Conservation (phyloP, 176 grass and related monocot genomes). For the Musa acuminata region DNA sequence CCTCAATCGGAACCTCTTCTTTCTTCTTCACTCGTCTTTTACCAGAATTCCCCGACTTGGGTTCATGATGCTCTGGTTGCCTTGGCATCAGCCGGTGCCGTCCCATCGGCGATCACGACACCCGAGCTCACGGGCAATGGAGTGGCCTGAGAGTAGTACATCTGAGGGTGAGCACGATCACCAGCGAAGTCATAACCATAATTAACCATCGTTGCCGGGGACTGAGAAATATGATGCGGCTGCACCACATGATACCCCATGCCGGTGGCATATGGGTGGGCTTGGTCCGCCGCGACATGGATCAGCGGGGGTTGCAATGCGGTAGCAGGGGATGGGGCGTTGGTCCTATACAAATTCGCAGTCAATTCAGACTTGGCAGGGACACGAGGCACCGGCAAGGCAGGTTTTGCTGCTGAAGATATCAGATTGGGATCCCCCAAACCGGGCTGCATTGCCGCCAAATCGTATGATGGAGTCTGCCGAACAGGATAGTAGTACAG, state of each 20-base stretch:
- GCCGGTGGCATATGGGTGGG: slow-evolving; percentile 35
- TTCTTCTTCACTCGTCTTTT: not conserved
- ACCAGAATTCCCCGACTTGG: not conserved
- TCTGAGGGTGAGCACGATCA: slow-evolving; percentile 38
- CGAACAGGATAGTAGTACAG: slow-evolving; percentile 80
- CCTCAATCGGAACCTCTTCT: not conserved
- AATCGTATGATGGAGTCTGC: slow-evolving; percentile 45
- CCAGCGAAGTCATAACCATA: slow-evolving; percentile 64
- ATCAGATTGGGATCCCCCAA: slow-evolving; percentile 28
- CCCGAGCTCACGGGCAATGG: slow-evolving; percentile 28
- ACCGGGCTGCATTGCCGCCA: slow-evolving; percentile 27
- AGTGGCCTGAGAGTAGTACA: slow-evolving; percentile 67
- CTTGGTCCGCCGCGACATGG: slow-evolving; percentile 12
- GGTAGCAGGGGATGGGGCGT: slow-evolving; percentile 26
- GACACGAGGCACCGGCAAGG: slow-evolving; percentile 40
- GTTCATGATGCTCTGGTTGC: slow-evolving; percentile 1
- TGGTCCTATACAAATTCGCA: slow-evolving; percentile 51
- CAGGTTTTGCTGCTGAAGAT: slow-evolving; percentile 21
- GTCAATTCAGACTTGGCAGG: slow-evolving; percentile 50
- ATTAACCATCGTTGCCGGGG: slow-evolving; percentile 34
- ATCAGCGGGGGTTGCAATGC: slow-evolving; percentile 18
- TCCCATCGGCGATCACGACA: not conserved
- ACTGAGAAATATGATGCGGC: slow-evolving; percentile 29
- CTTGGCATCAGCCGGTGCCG: slow-evolving; percentile 1
- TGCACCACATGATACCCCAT: slow-evolving; percentile 84